Percentiles rank a stretch among this genome's conserved stretches.
These are phyloP conservation scores for Galeopsis tetrahit DNA, from an alignment of 257 asterid species.

Conservation along the genomic window DNA sequence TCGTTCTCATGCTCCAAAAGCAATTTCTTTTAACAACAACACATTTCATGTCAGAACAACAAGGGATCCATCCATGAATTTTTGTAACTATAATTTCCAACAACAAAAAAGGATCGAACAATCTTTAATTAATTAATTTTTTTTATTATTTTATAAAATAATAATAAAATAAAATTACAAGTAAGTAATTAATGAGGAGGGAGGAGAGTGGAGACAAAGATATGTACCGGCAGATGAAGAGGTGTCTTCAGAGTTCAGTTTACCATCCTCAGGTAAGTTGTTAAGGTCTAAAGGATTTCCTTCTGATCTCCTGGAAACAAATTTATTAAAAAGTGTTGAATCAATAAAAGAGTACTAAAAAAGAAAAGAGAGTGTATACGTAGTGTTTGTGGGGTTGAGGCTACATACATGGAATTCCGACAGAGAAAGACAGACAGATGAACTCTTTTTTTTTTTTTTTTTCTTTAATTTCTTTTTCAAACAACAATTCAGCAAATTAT, in stretches of 20 bases:
- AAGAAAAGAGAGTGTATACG: constrained; percentile 23
- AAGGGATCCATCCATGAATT: too few relatives aligned
- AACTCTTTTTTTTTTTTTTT: background rate
- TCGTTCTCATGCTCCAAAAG: constrained; percentile 42
- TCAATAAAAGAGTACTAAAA: background rate
- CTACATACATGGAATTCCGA: constrained; percentile 71
- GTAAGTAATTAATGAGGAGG: too few relatives aligned
- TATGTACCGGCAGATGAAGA: constrained; percentile 82
- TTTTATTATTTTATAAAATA: too few relatives aligned
- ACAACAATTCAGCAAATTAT: background rate
- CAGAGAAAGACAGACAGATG: constrained; percentile 71
- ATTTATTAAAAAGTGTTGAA: background rate
- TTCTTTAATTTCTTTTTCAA: too few relatives aligned
- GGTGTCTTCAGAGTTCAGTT: constrained; percentile 65
- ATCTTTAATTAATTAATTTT: too few relatives aligned
- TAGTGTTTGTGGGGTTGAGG: constrained; percentile 49
- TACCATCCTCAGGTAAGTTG: constrained; percentile 91
- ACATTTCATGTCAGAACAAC: too few relatives aligned
- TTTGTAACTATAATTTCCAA: background rate
- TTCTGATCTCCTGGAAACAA: constrained; percentile 73
- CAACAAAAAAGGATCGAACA: background rate
- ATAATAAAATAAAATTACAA: too few relatives aligned
- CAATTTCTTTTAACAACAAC: too few relatives aligned
- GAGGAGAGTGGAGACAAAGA: constrained; percentile 37
- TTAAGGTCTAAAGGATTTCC: constrained; percentile 89